Percentiles rank a stretch among this genome's conserved stretches.
Conservation (phyloP, 495 filamentous ascomycete genomes). For the Aspergillus indologenus region DNA sequence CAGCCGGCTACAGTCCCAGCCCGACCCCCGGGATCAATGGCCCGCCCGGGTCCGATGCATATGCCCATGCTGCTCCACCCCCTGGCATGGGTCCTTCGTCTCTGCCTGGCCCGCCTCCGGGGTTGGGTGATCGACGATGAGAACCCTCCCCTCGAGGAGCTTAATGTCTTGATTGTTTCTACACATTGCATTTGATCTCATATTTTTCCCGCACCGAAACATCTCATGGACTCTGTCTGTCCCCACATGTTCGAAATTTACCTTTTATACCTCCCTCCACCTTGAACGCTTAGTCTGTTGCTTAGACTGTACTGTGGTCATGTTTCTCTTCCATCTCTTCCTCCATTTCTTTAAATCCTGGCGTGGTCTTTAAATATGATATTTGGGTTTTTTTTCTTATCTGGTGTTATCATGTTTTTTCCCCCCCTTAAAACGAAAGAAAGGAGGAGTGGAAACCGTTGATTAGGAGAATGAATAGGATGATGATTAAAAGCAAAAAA, state of each 20-base stretch:
- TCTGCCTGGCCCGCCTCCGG: slow-evolving; percentile 24
- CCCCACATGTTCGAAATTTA: no score
- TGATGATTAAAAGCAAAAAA: no score
- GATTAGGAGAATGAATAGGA: no score
- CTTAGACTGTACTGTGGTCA: slow-evolving; percentile 12
- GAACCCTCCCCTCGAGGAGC: no score
- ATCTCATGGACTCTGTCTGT: no score
- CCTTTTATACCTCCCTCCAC: no score
- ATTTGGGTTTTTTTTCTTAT: slow-evolving; percentile 6
- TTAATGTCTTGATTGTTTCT: no score
- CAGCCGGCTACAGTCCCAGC: slow-evolving; percentile 27
- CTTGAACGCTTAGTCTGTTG: no score
- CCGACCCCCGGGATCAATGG: slow-evolving; percentile 24
- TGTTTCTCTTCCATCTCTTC: slow-evolving; percentile 2
- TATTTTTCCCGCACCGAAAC: no score
- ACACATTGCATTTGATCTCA: no score
- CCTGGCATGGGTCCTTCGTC: slow-evolving; percentile 17
- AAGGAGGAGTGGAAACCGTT: background rate
- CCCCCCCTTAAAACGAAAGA: background rate
- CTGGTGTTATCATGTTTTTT: background rate
- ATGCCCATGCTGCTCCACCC: slow-evolving; percentile 24
- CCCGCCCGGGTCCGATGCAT: slow-evolving; percentile 34
- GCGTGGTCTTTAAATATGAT: background rate
- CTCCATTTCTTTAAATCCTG: background rate
- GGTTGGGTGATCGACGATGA: slow-evolving; percentile 14